Evolutionary conservation across 1,284 basidiomycete species (phyloP), one percentile per base, ranked within the genome.

Genomic region (Boletellus deceptivus): DNA sequence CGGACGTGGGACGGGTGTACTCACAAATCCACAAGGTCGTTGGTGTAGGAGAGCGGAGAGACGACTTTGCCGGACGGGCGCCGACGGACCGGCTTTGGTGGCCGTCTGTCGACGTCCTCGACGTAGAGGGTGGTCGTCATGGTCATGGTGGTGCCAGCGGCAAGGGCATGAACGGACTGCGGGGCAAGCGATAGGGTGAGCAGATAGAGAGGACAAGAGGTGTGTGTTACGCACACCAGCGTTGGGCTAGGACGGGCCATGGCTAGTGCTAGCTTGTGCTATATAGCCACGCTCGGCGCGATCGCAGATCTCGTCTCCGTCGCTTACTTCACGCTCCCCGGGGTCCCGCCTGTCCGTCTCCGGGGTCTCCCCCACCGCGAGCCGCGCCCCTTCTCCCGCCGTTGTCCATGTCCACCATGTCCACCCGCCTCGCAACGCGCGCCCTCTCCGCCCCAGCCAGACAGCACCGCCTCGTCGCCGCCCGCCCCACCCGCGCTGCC

Each of bases 41-140:
- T 74, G 7, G 72, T 70, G 56, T 78, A 79, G 3, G 71, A 62
- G 45, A 83, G 69, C 1, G 84, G 84, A 51, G 83, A 84, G 4
- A 76, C 73, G 18, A 78, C 65, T 14, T 76, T 72, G 27, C 78
- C 80, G 17, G 64, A 59, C 33, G 70, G 70, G 33, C 82, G 74
- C 48, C 74, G 71, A 47, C 69, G 69, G 33, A 65, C 65, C 34
- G 71, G 70, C 50, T 71, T 69, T 50, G 77, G 60, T 18, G 79
- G 70, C 46, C 70, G 61, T 40, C 71, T 72, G 60, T 79, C 69
- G 35, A 80, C 72, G 55, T 80, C 76, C 60, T 72, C 74, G 59
- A 75, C 71, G 27, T 68, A 63, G 52, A 61, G 51, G 35, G 55
- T 57, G 54, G 62, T 59, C 34, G 61, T 57, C 39, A 63, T 58